Evolutionary conservation across 768 basidiomycete genomes (phyloP).

Genomic region (Amyloporia xantha): DNA sequence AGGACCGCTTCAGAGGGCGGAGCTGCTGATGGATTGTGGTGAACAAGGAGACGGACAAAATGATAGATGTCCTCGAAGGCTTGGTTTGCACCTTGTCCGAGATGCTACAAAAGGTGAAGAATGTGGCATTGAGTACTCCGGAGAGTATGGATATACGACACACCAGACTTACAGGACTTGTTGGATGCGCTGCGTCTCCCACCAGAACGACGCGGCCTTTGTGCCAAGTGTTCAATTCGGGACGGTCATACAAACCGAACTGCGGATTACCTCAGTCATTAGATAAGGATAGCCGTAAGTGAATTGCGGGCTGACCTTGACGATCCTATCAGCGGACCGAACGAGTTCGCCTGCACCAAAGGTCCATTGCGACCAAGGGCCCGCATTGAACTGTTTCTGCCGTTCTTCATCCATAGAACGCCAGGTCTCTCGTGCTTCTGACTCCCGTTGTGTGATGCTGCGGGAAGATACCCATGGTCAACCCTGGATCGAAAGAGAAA

Average conservation of each 20-base stretch:
- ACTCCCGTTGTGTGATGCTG: constrained; percentile 31
- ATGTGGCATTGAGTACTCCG: no score
- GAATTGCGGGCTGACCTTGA: constrained; percentile 20
- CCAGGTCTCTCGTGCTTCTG: constrained; percentile 37
- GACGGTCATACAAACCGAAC: constrained; percentile 40
- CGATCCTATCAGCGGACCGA: constrained; percentile 17
- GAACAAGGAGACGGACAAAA: constrained; percentile 27
- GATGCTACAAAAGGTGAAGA: constrained; percentile 27
- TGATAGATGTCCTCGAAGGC: constrained; percentile 37
- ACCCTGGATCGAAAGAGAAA: no score
- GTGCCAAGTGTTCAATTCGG: constrained; percentile 35
- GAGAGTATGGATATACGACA: background rate
- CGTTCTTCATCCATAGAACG: constrained; percentile 27
- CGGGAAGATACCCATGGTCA: no score
- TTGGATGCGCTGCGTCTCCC: constrained; percentile 42
- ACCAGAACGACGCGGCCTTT: constrained; percentile 35
- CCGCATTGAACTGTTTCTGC: constrained; percentile 18
- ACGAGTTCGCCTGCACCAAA: constrained; percentile 23
- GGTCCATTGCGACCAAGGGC: constrained; percentile 19
- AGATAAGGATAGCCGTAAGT: background rate
- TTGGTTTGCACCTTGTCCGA: constrained; percentile 42
- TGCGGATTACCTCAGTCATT: constrained; percentile 3
- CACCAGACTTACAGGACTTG: constrained; percentile 33
- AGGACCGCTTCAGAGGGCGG: constrained; percentile 25
- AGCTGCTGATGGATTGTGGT: constrained; percentile 25